These are phyloP conservation scores for Solanum bulbocastanum DNA, from an alignment of 257 asterid species.

Conservation along the genomic window DNA sequence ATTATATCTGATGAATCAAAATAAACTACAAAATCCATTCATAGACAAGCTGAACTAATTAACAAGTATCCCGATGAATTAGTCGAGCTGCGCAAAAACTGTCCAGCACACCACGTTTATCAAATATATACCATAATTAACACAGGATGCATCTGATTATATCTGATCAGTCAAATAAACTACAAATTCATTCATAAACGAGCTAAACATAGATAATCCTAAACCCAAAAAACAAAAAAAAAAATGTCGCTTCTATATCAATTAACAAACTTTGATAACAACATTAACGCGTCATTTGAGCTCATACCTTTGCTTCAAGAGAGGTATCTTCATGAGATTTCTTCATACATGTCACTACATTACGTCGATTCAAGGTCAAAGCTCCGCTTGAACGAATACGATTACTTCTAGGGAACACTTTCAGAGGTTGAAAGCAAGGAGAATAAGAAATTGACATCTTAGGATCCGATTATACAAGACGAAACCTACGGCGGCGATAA, in stretches of 20 bases:
- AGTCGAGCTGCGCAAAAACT: background rate
- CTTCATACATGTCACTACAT: slow-evolving; percentile 22
- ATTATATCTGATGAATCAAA: background rate
- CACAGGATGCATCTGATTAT: background rate
- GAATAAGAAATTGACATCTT: slow-evolving; percentile 40
- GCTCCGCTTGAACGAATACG: slow-evolving; percentile 1
- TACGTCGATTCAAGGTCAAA: slow-evolving; percentile 7
- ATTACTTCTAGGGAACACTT: slow-evolving; percentile 10
- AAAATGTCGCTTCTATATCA: background rate
- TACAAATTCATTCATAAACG: background rate
- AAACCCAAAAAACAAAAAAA: background rate
- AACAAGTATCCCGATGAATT: background rate
- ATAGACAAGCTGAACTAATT: background rate
- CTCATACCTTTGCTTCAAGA: slow-evolving; percentile 37
- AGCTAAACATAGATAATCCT: background rate
- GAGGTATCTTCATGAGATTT: slow-evolving; percentile 15
- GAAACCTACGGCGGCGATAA: background rate
- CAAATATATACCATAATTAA: background rate
- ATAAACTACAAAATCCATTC: background rate
- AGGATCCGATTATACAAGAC: background rate
- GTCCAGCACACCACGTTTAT: background rate
- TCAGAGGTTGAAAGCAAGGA: slow-evolving; percentile 26
- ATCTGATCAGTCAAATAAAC: background rate
- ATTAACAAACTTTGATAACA: background rate
- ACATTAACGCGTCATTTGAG: background rate